Percentiles rank a stretch among this genome's conserved stretches.
Evolutionary conservation across 2,329 filamentous ascomycete species (phyloP).

Genomic region (Ascosphaera pollenicola): DNA sequence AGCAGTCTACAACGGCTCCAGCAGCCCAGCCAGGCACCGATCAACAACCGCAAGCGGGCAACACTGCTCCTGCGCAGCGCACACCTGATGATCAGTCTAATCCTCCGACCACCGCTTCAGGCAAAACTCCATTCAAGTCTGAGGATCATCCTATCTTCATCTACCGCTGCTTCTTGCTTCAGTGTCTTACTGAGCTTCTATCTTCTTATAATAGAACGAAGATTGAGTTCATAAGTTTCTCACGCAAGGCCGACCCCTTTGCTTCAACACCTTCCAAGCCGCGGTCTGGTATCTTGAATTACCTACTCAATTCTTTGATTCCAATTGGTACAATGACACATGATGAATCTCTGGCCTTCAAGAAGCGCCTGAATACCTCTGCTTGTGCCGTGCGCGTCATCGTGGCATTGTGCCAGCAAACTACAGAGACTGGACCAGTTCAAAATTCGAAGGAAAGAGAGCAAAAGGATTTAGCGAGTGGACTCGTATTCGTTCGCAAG

Average conservation of each 20-base stretch:
- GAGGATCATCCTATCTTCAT: constrained; percentile 92
- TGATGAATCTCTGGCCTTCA: constrained; percentile 50
- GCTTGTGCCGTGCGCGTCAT: constrained; percentile 69
- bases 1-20: constrained; percentile 12
- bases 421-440: constrained; percentile 38
- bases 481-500: constrained; percentile 68
- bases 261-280: constrained; percentile 83
- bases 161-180: constrained; percentile 85
- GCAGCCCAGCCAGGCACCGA: no score
- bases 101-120: not conserved
- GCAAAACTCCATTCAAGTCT: constrained; percentile 63
- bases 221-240: constrained; percentile 98
- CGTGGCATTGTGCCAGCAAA: constrained; percentile 71
- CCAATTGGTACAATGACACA: constrained; percentile 44
- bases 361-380: constrained; percentile 72
- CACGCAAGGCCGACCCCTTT: constrained; percentile 65
- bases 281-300: constrained; percentile 78
- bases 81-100: no score
- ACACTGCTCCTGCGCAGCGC: no score
- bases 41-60: no score
- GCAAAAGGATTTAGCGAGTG: constrained; percentile 15
- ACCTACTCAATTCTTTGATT: constrained; percentile 63
- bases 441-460: constrained; percentile 17
- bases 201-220: constrained; percentile 87
- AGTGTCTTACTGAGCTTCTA: constrained; percentile 75